Evolutionary conservation across 2,329 filamentous ascomycete genomes (phyloP), one percentile per base, ranked within the genome.

Genomic region (Diaporthe eres): DNA sequence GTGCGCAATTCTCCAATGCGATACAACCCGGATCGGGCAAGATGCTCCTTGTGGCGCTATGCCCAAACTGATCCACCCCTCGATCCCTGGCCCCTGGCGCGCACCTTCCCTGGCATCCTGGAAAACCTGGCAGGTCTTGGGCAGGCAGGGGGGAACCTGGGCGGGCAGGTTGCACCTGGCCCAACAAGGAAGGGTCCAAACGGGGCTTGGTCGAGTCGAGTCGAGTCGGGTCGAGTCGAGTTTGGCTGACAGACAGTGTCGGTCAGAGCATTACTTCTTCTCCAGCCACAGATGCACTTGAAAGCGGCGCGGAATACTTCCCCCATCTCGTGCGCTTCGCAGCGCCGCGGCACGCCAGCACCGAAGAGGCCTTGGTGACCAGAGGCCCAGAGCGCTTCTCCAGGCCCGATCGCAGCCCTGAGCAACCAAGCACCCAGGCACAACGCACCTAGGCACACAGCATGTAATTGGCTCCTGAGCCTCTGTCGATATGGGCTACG

Each of bases 91-190:
- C 49, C 65, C 65, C 65, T 70, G 49, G 34, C 47, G 39, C 44
- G 31, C 63, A 68, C 28, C 63, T 39, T 39, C 63, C 61, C 44
- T 31, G n/a, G 42, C 42, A 49, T 28, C 28, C 25, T 70, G 49
- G 49, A 53, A 70, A 70, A 70, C 65, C 65, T 70, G 65, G 65
- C 65, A 70, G 49, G 49, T 53, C 65, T 53, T 70, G 49, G 63
- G 28, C 13, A 10, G 47, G 31, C 44, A 68, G 63, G 63, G 61
- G 61, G 28, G 15, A 17, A 3, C 61, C 28, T n/a, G 61, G 63
- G 2, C 19, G 63, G 28, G 42, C 17, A 47, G 44, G 63, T 34
- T 19, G 61, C 61, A 67, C 60, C 60, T 47, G n/a, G 60, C 25
- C 60, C 25, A 31, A 31, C 60, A 17, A 31, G 42, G 61, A 49